Conservation (phyloP, 2,329 filamentous ascomycete species). For the Pyrenophora graminea region DNA sequence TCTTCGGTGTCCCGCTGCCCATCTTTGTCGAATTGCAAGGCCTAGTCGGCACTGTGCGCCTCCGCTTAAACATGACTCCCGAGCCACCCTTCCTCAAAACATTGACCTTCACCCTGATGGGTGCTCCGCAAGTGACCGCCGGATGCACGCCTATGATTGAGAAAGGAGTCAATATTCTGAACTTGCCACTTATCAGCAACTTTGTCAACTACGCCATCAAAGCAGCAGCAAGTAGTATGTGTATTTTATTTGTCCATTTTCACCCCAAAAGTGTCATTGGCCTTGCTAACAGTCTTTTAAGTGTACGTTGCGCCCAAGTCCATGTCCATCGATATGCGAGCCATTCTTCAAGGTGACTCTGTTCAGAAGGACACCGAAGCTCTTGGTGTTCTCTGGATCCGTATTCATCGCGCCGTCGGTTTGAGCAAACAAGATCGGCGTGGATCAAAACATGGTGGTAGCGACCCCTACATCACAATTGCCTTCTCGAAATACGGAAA, state of each 20-base stretch:
- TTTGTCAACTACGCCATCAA: slow-evolving; percentile 96
- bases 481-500: slow-evolving; percentile 97
- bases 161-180: slow-evolving; percentile 85
- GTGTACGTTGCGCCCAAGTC: slow-evolving; percentile 94
- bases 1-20: slow-evolving; percentile 86
- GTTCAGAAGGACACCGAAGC: slow-evolving; percentile 88
- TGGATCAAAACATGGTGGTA: slow-evolving; percentile 82
- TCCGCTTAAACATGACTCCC: slow-evolving; percentile 83
- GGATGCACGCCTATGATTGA: slow-evolving; percentile 93
- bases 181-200: slow-evolving; percentile 89
- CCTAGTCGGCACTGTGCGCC: slow-evolving; percentile 82
- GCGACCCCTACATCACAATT: slow-evolving; percentile 93
- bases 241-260: neutral
- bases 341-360: slow-evolving; percentile 87
- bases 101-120: slow-evolving; percentile 92
- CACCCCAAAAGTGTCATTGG: no score
- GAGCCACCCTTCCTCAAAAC: slow-evolving; percentile 92
- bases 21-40: slow-evolving; percentile 89
- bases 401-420: slow-evolving; percentile 84
- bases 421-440: slow-evolving; percentile 89
- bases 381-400: slow-evolving; percentile 86
- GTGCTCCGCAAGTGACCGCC: slow-evolving; percentile 83
- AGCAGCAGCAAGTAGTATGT: slow-evolving; percentile 68
- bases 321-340: slow-evolving; percentile 87
- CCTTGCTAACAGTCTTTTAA: slow-evolving; percentile 37